Percentiles rank a stretch among this genome's conserved stretches.
Evolutionary conservation across 176 grass and related monocot species (phyloP).

Genomic region (Bromus sterilis): DNA sequence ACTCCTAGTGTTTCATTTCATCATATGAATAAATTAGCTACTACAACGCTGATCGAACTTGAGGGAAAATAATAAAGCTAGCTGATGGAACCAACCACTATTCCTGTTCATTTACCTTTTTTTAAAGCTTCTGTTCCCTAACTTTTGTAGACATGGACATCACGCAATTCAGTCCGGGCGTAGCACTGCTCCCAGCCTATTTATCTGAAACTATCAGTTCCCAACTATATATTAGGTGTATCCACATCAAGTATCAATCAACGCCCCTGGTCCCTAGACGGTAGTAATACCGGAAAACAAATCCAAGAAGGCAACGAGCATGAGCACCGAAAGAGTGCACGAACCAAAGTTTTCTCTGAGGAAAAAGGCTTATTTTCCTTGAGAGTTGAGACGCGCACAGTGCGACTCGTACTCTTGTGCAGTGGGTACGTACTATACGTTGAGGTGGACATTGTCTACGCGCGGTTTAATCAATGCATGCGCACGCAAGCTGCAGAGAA

Average conservation of each 20-base stretch:
- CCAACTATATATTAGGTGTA: not conserved
- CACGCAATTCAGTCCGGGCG: not conserved
- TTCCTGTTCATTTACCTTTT: not conserved
- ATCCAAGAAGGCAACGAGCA: not conserved
- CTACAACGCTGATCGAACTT: too few species aligned
- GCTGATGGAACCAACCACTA: not conserved
- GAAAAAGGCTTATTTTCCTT: not conserved
- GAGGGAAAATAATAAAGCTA: not conserved
- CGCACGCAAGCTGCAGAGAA: not conserved
- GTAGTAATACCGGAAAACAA: too few species aligned
- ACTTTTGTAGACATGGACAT: not conserved
- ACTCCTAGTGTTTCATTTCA: too few species aligned
- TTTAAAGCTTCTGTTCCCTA: too few species aligned
- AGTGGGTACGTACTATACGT: not conserved
- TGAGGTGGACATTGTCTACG: not conserved
- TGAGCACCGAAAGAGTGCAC: not conserved
- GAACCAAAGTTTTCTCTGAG: too few species aligned
- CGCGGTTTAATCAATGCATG: slow-evolving; percentile 21
- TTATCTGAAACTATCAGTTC: not conserved
- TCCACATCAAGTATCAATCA: not conserved
- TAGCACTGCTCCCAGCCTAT: not conserved
- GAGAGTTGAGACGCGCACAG: not conserved
- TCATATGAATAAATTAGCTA: too few species aligned
- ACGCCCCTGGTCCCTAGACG: too few species aligned
- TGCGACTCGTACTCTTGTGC: not conserved